Base-by-base conservation (phyloP, 2,329 filamentous ascomycete genomes). In the Beauveria sp. region DNA sequence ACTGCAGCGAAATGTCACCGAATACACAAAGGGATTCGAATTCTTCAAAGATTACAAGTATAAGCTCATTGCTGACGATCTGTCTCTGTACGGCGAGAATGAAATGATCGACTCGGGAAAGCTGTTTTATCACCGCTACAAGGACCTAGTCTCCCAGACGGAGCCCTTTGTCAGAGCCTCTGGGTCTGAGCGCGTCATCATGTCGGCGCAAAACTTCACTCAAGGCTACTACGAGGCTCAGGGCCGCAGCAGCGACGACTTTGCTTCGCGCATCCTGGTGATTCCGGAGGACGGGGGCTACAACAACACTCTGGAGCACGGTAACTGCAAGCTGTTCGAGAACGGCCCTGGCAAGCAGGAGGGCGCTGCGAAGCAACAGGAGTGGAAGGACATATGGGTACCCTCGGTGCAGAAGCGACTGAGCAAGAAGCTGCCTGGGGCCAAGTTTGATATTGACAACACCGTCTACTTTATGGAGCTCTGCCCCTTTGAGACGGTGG, bases 291-390 rank as follows among this genome's bases (percentile, higher is more conserved):
- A 74, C 3, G 64, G 75, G 0, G 82, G 79, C 1, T 79, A 79
- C 66, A 96, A 96, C 76, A 96, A 96, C 74, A 93, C 91, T 0
- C 81, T 97, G 26, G 86, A 87, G 66, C 89, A 93, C 70, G 82
- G 84, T 40, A 78, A 84, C 10, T 97, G 93, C 73, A 80, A 80
- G 3, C 77, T 77, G 0, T 96, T 96, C 67, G 88, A 93, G 68
- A 70, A 81, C 0, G 86, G 84, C 1, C 74, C 78, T 12, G 73
- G 78, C 60, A 78, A 78, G 5, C 71, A 75, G 1, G 73, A 83
- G 5, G 82, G 81, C 20, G 68, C 74, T 26, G 70, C 73, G 1
- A 82, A 83, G 0, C 82, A 88, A 70, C 70, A 70, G 0, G 72
- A 72, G 2, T 96, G 87, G 82, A 77, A 78, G 0, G 74, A 79